Evolutionary conservation across 179 eudicot genomes (phyloP).

Genomic region (Beta macrorhiza): DNA sequence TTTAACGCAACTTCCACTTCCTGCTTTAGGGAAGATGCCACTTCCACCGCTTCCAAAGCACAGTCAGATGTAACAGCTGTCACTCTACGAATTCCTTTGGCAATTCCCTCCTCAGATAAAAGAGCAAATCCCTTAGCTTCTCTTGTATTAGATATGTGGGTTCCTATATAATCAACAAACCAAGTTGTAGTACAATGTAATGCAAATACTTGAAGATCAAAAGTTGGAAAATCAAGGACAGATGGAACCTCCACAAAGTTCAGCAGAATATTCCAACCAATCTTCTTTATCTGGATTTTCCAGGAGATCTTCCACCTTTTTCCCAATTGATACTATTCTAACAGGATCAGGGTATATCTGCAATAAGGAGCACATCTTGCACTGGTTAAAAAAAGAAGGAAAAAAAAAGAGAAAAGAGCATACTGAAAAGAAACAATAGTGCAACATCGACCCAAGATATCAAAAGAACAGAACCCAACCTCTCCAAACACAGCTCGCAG

Average conservation of each 20-base stretch:
- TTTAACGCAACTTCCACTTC: slow-evolving; percentile 73
- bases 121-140: slow-evolving; percentile 95
- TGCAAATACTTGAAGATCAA: slow-evolving; percentile 4
- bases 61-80: slow-evolving; percentile 83
- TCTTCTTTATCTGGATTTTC: slow-evolving; percentile 75
- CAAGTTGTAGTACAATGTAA: slow-evolving; percentile 3
- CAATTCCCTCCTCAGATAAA: slow-evolving; percentile 93
- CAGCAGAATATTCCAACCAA: slow-evolving; percentile 79
- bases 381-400: neutral
- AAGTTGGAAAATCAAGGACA: slow-evolving; percentile 10
- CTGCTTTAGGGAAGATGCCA: slow-evolving; percentile 67
- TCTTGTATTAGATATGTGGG: slow-evolving; percentile 87
- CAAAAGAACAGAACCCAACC: slow-evolving; percentile 37
- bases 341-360: slow-evolving; percentile 99
- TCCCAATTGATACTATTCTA: slow-evolving; percentile 85
- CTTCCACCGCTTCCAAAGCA: slow-evolving; percentile 63
- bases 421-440: neutral
- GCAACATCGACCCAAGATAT: neutral
- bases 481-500: slow-evolving; percentile 98
- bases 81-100: slow-evolving; percentile 95
- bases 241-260: slow-evolving; percentile 86
- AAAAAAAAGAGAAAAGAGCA: neutral
- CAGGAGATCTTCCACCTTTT: slow-evolving; percentile 81
- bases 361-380: slow-evolving; percentile 14
- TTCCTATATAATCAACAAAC: slow-evolving; percentile 49